Conservation (phyloP, 495 filamentous ascomycete species). For the Xylaria palmicola region DNA sequence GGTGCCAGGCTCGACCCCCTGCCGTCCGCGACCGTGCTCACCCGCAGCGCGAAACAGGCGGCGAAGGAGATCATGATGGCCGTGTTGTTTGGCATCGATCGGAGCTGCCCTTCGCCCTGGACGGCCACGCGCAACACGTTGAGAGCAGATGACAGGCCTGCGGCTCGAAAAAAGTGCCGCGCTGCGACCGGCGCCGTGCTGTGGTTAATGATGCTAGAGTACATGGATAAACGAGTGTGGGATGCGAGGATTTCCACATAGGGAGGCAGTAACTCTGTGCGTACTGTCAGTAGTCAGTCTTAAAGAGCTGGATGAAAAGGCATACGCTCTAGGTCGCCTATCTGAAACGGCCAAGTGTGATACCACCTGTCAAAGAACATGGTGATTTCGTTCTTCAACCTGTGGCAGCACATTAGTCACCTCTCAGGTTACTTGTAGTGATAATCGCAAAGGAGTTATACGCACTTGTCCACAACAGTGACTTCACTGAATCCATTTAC, state of each 20-base stretch:
- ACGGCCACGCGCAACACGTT: slow-evolving; percentile 74
- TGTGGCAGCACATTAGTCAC: slow-evolving; percentile 6
- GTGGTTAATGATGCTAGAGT: slow-evolving; percentile 72
- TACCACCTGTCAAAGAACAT: slow-evolving; percentile 33
- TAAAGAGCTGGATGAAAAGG: not conserved
- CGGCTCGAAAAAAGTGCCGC: slow-evolving; percentile 68
- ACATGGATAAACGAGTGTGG: slow-evolving; percentile 70
- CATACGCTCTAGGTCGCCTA: slow-evolving; percentile 32
- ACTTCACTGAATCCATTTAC: slow-evolving; percentile 26
- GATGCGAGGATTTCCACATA: slow-evolving; percentile 75
- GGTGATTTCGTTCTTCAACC: slow-evolving; percentile 32
- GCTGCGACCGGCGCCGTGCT: slow-evolving; percentile 68
- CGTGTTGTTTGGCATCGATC: slow-evolving; percentile 76
- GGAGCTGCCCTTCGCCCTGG: slow-evolving; percentile 65
- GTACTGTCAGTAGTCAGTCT: not conserved
- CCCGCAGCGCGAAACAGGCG: slow-evolving; percentile 65
- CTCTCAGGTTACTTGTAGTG: not conserved
- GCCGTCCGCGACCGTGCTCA: slow-evolving; percentile 56
- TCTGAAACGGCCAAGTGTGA: slow-evolving; percentile 33
- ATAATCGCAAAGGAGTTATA: not conserved
- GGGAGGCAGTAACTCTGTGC: slow-evolving; percentile 59
- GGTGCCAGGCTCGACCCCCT: slow-evolving; percentile 60
- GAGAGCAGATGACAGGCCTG: slow-evolving; percentile 64
- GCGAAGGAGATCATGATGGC: slow-evolving; percentile 77
- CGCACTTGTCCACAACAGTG: slow-evolving; percentile 30